A percentile compares a stretch with the other conserved stretches of the same genome.
Evolutionary conservation across 129 eudicot species (phyloP).

Genomic region (Flaveria linearis): DNA sequence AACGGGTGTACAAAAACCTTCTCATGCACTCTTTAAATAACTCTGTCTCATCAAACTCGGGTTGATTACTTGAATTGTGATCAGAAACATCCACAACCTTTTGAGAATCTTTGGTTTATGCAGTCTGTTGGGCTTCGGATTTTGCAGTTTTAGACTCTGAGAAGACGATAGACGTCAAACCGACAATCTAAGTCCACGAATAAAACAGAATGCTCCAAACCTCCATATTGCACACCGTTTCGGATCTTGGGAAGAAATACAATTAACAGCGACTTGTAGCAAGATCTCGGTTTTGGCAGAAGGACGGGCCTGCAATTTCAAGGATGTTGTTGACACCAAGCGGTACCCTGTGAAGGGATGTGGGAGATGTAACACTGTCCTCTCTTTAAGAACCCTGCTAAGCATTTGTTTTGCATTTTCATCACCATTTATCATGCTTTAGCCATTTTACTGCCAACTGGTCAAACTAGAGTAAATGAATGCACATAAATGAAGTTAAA

Average conservation of each 20-base stretch:
- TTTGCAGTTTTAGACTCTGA: conserved; percentile 43
- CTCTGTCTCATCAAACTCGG: conserved; percentile 40
- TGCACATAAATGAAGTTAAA: neutral
- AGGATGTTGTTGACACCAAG: no score
- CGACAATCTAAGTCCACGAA: conserved; percentile 89
- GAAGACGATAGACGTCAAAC: conserved; percentile 67
- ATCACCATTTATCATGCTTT: conserved; percentile 51
- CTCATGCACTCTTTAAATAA: conserved; percentile 58
- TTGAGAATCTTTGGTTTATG: conserved; percentile 8
- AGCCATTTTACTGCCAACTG: conserved; percentile 29
- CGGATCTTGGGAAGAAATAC: conserved; percentile 77
- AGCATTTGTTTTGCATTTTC: conserved; percentile 69
- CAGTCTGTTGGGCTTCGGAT: conserved; percentile 32
- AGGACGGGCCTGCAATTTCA: conserved; percentile 22
- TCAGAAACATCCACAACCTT: conserved; percentile 19
- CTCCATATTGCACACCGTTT: conserved; percentile 76
- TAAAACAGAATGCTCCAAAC: conserved; percentile 62
- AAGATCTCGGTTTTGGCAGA: conserved; percentile 81
- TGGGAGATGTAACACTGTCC: conserved; percentile 55
- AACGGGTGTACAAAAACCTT: conserved; percentile 69
- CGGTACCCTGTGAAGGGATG: conserved; percentile 35
- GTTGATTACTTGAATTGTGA: conserved; percentile 24
- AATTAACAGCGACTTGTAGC: conserved; percentile 64
- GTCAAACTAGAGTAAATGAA: conserved; percentile 5
- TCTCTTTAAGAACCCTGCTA: conserved; percentile 47